These are phyloP conservation scores for Aethionema arabicum DNA, from an alignment of 345 rosid species.

Conservation along the genomic window DNA sequence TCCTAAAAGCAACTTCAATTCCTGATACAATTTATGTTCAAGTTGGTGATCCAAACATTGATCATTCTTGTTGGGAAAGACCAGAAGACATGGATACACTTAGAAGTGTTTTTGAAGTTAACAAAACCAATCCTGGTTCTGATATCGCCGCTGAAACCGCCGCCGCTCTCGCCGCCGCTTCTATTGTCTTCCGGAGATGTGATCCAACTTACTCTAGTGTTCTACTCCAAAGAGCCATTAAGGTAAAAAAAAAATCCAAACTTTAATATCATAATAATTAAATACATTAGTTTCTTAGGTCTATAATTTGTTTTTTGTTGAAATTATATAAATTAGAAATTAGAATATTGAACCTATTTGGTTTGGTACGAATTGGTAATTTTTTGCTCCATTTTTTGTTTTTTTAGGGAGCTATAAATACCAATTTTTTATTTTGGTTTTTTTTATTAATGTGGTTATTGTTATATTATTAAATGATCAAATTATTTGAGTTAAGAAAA, in stretches of 20 bases:
- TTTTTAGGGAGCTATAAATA: no score
- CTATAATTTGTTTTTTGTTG: no score
- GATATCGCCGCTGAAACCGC: slow-evolving; percentile 87
- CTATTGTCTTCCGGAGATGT: slow-evolving; percentile 52
- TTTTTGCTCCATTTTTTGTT: no score
- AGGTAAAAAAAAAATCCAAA: slow-evolving; percentile 32
- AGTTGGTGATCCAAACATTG: slow-evolving; percentile 37
- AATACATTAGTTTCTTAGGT: background rate
- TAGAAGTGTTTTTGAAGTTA: slow-evolving; percentile 61
- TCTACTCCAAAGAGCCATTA: slow-evolving; percentile 56
- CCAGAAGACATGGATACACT: slow-evolving; percentile 97
- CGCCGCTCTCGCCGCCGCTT: slow-evolving; percentile 82
- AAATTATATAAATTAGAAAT: no score
- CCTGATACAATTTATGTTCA: slow-evolving; percentile 53
- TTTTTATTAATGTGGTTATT: no score
- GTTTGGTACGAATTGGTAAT: no score
- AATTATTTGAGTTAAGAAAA: no score
- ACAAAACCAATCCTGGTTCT: slow-evolving; percentile 61
- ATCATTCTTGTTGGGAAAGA: slow-evolving; percentile 77
- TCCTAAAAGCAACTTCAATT: slow-evolving; percentile 67
- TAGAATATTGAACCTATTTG: no score
- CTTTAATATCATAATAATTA: background rate
- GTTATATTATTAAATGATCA: no score
- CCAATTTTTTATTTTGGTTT: no score
- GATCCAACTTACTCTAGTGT: slow-evolving; percentile 49